Base-by-base conservation (phyloP, 495 filamentous ascomycete species). In the Penicillium turbatum region DNA sequence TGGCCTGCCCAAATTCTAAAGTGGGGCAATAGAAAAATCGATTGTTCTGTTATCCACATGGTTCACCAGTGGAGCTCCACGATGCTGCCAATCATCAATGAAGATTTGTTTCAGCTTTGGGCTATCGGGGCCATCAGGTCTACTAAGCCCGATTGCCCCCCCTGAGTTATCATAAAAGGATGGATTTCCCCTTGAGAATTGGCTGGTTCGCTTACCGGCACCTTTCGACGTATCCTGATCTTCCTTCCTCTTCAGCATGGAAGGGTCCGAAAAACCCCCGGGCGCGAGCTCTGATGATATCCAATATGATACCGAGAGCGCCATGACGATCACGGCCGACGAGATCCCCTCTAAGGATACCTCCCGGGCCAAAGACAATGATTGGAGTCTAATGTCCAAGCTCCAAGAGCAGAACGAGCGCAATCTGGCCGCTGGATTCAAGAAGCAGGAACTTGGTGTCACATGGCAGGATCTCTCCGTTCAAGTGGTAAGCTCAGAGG, bases 381-480 rank as follows among this genome's bases (percentile, higher is more conserved):
- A 72, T 48, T 81, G 74, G 74, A 57, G 55, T n/a, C 48, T 83
- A 43, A 70, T 78, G 53, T 65, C 71, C 16, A 71, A 74, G 55
- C 65, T 81, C 47, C 68, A 72, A 45, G 60, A 63, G n/a, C 62
- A 72, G 41, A 59, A 72, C 9, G 64, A 75, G 12, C 77, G 77
- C 1, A 75, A 75, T n/a, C 53, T 73, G 30, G 69, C 65, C 12
- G 76, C 75, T 2, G 71, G 75, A 0, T 66, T 78, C 53, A 78
- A 76, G 30, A 52, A 57, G 3, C 71, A 78, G 15, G 68, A 77
- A 41, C 68, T 85, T 0, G 82, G 82, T 44, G 71, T 85, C 42
- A 83, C 79, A 7, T 84, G 79, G 79, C 67, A 72, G 49, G 65
- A 81, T 45, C 67, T 78, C 19, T 71, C 55, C 26, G 74, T 78